phyloP scores from a whole-genome alignment of 2,329 filamentous ascomycete species.

The Claviceps cyperi region DNA sequence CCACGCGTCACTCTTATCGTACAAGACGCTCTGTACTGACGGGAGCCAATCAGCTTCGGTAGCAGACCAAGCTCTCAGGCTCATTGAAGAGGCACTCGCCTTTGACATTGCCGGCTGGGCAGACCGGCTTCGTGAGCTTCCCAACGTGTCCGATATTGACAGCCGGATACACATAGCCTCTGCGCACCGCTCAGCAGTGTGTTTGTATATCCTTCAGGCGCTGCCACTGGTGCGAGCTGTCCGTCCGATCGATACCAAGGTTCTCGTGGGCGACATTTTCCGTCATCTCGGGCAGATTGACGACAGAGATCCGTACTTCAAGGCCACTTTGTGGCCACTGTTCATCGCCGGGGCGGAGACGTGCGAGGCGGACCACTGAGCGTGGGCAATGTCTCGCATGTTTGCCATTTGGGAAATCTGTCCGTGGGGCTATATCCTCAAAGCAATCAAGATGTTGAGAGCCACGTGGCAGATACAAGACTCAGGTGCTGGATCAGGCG shows the following conservation, averaged over 20 bases:
- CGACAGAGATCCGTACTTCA: constrained; percentile 37
- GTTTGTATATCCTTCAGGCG: constrained; percentile 31
- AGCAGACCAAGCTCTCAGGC: constrained; percentile 22
- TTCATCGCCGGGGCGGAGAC: constrained; percentile 44
- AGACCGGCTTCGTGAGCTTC: constrained; percentile 20
- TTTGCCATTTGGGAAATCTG: constrained; percentile 29
- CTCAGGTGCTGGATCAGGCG: constrained; percentile 10
- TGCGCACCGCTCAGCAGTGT: constrained; percentile 32
- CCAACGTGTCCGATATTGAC: constrained; percentile 24
- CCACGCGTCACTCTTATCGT: constrained; percentile 28
- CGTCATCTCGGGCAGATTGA: constrained; percentile 34
- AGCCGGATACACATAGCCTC: constrained; percentile 29
- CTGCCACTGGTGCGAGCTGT: constrained; percentile 24
- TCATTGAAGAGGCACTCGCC: constrained; percentile 26
- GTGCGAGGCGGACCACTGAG: constrained; percentile 28
- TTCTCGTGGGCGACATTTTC: constrained; percentile 35
- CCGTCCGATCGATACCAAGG: constrained; percentile 24
- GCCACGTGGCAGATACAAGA: constrained; percentile 33
- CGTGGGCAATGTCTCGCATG: constrained; percentile 36
- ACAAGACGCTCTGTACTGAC: constrained; percentile 19
- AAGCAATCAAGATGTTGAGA: constrained; percentile 33
- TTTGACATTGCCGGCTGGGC: constrained; percentile 31
- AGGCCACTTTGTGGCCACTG: constrained; percentile 44
- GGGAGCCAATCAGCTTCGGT: constrained; percentile 16
- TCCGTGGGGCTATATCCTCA: constrained; percentile 36